A percentile compares a stretch with the other conserved stretches of the same genome.
phyloP scores from a whole-genome alignment of 768 basidiomycete species.

The Termitomyces sp. region DNA sequence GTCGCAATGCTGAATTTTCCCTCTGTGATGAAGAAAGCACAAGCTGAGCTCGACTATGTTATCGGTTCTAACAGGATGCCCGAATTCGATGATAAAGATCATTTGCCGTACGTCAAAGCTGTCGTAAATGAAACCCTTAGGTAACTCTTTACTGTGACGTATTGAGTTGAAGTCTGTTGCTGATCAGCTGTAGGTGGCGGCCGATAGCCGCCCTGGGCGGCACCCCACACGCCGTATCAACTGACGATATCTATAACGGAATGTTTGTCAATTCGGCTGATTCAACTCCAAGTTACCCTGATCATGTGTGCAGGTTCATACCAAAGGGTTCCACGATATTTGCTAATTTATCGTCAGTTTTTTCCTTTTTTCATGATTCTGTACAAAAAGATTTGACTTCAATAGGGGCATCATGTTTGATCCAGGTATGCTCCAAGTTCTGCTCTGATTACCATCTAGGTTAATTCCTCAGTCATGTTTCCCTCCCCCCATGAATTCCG shows the following conservation, averaged over 20 bases:
- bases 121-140: slow-evolving; percentile 14
- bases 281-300: not conserved
- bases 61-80: slow-evolving; percentile 10
- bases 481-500: slow-evolving; percentile 8
- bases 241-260: slow-evolving; percentile 11
- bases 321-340: slow-evolving; percentile 11
- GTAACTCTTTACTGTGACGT: not conserved
- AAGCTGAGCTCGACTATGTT: slow-evolving; percentile 13
- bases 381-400: not conserved
- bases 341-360: slow-evolving; percentile 7
- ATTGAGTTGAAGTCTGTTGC: not conserved
- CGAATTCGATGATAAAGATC: slow-evolving; percentile 7
- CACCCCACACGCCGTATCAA: slow-evolving; percentile 10
- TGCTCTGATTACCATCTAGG: not conserved
- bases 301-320: slow-evolving; percentile 5
- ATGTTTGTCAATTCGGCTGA: slow-evolving; percentile 1
- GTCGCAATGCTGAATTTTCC: slow-evolving; percentile 15
- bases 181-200: slow-evolving; percentile 10
- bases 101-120: slow-evolving; percentile 15
- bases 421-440: slow-evolving; percentile 2
- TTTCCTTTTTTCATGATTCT: not conserved
- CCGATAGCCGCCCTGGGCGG: slow-evolving; percentile 12
- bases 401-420: slow-evolving; percentile 11
- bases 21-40: slow-evolving; percentile 19
- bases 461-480: slow-evolving; percentile 3